These are phyloP conservation scores for Puccinia coronata DNA, from an alignment of 1,284 basidiomycete species.

Conservation along the genomic window DNA sequence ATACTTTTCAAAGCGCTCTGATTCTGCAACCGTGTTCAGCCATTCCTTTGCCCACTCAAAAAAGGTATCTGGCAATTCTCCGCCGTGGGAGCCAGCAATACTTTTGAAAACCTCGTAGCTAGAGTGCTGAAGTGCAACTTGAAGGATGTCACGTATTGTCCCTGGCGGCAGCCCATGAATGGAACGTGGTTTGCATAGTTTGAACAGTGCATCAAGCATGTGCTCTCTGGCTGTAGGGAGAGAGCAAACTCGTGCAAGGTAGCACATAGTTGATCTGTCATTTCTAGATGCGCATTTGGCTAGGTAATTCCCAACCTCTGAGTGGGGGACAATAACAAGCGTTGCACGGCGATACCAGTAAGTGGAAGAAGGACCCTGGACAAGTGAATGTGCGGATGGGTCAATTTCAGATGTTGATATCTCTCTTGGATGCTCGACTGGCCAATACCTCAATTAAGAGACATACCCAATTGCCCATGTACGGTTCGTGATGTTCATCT, in stretches of 20 bases:
- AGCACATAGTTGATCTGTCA: not conserved
- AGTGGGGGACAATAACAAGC: not conserved
- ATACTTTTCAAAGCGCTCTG: not conserved
- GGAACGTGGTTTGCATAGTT: not conserved
- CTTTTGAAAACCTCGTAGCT: not conserved
- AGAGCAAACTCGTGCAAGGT: not conserved
- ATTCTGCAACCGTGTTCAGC: not conserved
- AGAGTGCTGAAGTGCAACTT: not conserved
- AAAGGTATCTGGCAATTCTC: not conserved
- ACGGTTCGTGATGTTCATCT: not conserved
- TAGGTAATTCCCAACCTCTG: not conserved
- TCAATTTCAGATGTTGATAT: not conserved
- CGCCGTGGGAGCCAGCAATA: not conserved
- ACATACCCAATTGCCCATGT: conserved; percentile 1
- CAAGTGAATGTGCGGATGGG: not conserved
- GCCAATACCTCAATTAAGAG: not conserved
- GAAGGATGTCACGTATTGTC: not conserved
- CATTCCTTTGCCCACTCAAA: not conserved
- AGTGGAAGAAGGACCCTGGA: conserved; percentile 3
- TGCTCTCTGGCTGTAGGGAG: not conserved
- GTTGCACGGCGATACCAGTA: conserved; percentile 17
- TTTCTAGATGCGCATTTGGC: not conserved
- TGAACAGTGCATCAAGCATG: not conserved
- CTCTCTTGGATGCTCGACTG: not conserved
- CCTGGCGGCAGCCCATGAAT: not conserved